phyloP scores from a whole-genome alignment of 2,329 filamentous ascomycete genomes.

The Sporothrix pseudoabietina region DNA sequence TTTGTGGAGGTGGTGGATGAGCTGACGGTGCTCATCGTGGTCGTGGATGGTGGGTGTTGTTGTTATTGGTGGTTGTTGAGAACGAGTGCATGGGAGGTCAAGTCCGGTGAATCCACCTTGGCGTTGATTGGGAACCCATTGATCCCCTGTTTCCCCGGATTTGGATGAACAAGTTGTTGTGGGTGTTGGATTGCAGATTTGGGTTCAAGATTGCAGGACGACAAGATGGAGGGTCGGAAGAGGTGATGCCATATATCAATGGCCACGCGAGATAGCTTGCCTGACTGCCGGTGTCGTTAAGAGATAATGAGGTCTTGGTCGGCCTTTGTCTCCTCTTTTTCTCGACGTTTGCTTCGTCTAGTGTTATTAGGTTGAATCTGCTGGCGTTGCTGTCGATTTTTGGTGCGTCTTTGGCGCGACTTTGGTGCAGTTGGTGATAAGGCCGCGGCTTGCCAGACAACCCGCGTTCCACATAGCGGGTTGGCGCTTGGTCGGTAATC shows the following conservation, averaged over 20 bases:
- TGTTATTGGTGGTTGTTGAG: background rate
- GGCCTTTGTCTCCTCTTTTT: background rate
- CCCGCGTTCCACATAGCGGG: constrained; percentile 7
- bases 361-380: background rate
- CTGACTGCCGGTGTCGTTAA: constrained; percentile 11
- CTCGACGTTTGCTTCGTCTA: background rate
- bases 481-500: background rate
- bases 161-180: background rate
- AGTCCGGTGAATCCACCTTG: background rate
- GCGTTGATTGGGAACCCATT: background rate
- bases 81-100: background rate
- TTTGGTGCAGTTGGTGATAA: background rate
- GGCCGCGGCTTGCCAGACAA: background rate
- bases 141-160: constrained; percentile 2
- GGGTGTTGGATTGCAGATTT: background rate
- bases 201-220: background rate
- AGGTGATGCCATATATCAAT: background rate
- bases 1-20: background rate
- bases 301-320: background rate
- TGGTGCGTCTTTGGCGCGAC: too few relatives aligned
- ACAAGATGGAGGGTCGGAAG: background rate
- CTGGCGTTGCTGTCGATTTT: background rate
- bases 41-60: background rate
- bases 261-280: constrained; percentile 19
- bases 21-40: background rate